A percentile compares a stretch with the other conserved stretches of the same genome.
These are phyloP conservation scores for Cairneyella variabilis DNA, from an alignment of 495 filamentous ascomycete genomes.

Conservation along the genomic window DNA sequence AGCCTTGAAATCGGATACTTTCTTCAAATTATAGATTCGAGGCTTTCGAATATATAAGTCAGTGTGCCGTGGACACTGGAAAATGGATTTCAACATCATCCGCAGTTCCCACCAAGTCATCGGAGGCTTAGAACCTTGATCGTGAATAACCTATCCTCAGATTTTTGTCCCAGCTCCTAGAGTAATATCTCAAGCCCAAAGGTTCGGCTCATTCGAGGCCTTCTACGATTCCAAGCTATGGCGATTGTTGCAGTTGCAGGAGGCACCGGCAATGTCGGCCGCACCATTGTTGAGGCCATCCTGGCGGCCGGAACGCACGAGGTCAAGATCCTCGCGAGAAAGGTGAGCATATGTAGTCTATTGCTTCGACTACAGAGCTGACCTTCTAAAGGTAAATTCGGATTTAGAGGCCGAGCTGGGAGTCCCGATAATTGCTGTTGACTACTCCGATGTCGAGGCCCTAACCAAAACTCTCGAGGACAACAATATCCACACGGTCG, in stretches of 20 bases:
- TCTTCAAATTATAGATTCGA: too few relatives aligned
- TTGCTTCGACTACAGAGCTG: conserved; percentile 6
- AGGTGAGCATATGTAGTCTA: conserved; percentile 23
- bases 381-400: conserved; percentile 13
- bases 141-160: too few relatives aligned
- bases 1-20: too few relatives aligned
- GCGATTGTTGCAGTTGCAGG: conserved; percentile 48
- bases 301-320: conserved; percentile 33
- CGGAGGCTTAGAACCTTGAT: too few relatives aligned
- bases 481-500: conserved; percentile 46
- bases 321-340: conserved; percentile 42
- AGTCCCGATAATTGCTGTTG: conserved; percentile 29
- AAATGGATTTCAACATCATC: too few relatives aligned
- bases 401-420: conserved; percentile 22
- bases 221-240: too few relatives aligned
- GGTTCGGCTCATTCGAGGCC: too few relatives aligned
- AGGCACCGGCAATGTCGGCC: conserved; percentile 48
- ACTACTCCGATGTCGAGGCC: conserved; percentile 39
- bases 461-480: conserved; percentile 39
- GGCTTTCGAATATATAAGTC: too few relatives aligned
- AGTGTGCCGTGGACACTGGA: too few relatives aligned
- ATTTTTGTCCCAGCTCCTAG: too few relatives aligned
- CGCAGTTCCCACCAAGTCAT: too few relatives aligned
- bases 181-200: too few relatives aligned
- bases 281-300: conserved; percentile 46